Evolutionary conservation across 1,284 basidiomycete species (phyloP).

Genomic region (Schizopora paradoxa): DNA sequence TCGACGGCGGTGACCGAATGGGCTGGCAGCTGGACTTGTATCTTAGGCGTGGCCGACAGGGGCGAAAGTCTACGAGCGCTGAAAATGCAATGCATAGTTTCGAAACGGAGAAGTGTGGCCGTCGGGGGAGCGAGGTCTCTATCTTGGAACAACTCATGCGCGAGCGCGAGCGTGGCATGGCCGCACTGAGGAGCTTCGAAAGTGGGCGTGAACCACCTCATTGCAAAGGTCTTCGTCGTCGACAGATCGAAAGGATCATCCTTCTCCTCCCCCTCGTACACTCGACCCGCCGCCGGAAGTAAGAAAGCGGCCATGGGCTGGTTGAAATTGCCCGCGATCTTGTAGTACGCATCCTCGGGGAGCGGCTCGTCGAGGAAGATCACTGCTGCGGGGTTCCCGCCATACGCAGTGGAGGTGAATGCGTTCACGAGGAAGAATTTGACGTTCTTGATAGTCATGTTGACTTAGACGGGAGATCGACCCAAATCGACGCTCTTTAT

Average conservation of each 20-base stretch:
- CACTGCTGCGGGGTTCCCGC: constrained; percentile 51
- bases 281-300: constrained; percentile 22
- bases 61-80: no score
- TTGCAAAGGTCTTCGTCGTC: constrained; percentile 24
- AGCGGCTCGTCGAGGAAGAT: constrained; percentile 33
- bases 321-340: constrained; percentile 40
- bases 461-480: no score
- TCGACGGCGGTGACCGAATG: constrained; percentile 26
- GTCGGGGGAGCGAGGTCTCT: constrained; percentile 22
- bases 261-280: constrained; percentile 20
- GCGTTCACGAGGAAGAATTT: constrained; percentile 39
- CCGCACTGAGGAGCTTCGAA: constrained; percentile 41
- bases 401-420: constrained; percentile 38
- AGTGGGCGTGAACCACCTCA: constrained; percentile 37
- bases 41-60: constrained; percentile 26
- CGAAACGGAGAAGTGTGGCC: constrained; percentile 34
- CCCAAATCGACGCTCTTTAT: no score
- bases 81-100: constrained; percentile 24
- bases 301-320: constrained; percentile 44
- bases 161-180: constrained; percentile 45
- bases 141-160: constrained; percentile 35
- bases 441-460: not conserved
- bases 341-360: constrained; percentile 27
- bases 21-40: constrained; percentile 40
- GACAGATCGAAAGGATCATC: constrained; percentile 21